Base-by-base conservation (phyloP, 257 asterid genomes). In the Sherardia arvensis region DNA sequence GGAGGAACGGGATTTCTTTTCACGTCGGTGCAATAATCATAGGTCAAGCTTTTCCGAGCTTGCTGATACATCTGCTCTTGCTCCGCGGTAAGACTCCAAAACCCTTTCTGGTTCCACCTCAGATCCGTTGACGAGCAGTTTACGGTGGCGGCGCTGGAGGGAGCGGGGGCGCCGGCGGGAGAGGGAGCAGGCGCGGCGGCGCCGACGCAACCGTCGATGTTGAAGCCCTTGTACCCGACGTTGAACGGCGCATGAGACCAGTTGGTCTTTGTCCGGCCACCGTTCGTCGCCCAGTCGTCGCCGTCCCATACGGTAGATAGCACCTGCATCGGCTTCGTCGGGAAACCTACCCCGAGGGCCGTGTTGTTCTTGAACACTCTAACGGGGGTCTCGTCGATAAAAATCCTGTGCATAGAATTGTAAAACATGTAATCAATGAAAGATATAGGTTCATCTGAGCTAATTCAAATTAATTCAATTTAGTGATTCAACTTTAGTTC, bases 281-380 rank as follows among this genome's bases (percentile, higher is more conserved):
- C 94, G 48, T 81, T 86, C 3, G 94, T 85, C 7, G 91, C 94
- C 96, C 94, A 87, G 38, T 62, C 17, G 0, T 64, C 78, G 21
- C 85, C 93, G 32, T 77, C 47, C 95, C 95, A 88, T 9, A 88
- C n/a, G 68, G 84, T 91, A 2, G 66, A 83, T 4, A 68, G 49
- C 12, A 91, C 15, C 4, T 69, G 78, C 98, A 88, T 83, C 3
- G 90, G 70, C 60, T 88, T 75, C 18, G 57, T 27, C 14, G 88
- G 90, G 73, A 76, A 87, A 10, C 4, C 68, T 0, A 78, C 84
- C 1, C 95, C 91, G 0, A 74, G 34, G 0, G 55, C 61, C 51
- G 59, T 10, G 25, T 62, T 64, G 86, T 88, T 86, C 69, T 76
- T 81, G 83, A 71, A 83, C 22, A 86, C 78, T 77, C 95, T 76